Conservation (phyloP, 495 filamentous ascomycete genomes). For the Geoglossum glabrum region DNA sequence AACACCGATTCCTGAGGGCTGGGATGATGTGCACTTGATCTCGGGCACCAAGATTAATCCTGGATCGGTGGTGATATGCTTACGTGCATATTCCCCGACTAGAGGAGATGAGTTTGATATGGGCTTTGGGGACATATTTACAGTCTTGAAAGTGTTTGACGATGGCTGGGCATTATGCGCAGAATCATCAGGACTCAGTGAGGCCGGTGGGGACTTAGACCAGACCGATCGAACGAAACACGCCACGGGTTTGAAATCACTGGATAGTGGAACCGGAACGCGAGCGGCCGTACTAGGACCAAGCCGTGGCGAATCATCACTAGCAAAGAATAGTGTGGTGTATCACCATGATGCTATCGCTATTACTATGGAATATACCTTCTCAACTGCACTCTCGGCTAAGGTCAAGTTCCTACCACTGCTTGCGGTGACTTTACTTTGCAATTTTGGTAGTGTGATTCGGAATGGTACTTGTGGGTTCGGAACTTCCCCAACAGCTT, state of each 20-base stretch:
- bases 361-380: not conserved
- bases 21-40: not conserved
- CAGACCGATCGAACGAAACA: not conserved
- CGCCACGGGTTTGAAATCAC: not conserved
- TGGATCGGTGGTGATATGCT: not conserved
- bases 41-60: not conserved
- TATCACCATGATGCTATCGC: not conserved
- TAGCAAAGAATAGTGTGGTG: not conserved
- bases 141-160: not conserved
- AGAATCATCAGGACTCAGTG: not conserved
- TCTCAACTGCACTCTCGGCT: not conserved
- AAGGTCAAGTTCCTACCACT: not conserved
- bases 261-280: not conserved
- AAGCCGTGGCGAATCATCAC: not conserved
- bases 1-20: not conserved
- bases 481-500: not conserved
- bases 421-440: not conserved
- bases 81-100: not conserved
- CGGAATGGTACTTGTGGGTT: not conserved
- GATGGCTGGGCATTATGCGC: slow-evolving; percentile 1
- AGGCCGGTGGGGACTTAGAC: not conserved
- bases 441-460: not conserved
- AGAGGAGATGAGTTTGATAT: not conserved
- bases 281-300: not conserved
- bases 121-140: slow-evolving; percentile 1